phyloP scores from a whole-genome alignment of 768 basidiomycete genomes.

The Russula ochroleuca region DNA sequence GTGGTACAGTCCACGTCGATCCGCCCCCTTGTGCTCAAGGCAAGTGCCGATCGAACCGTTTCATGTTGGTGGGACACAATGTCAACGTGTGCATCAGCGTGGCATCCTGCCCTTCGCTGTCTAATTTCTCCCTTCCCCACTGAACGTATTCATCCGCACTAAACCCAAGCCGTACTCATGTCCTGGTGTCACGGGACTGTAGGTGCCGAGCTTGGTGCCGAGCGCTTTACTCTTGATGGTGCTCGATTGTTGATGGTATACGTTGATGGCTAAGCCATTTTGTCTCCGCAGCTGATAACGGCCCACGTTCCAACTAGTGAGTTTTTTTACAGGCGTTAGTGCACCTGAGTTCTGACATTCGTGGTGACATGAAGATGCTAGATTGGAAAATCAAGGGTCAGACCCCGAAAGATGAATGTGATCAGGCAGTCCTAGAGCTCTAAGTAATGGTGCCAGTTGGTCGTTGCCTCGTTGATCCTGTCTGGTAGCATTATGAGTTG shows the following conservation, averaged over 20 bases:
- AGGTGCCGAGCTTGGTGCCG: background rate
- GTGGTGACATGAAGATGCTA: background rate
- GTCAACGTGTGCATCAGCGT: constrained; percentile 8
- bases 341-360: background rate
- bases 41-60: constrained; percentile 1
- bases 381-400: background rate
- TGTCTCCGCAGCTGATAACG: background rate
- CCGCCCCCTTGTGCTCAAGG: background rate
- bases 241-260: background rate
- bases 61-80: background rate
- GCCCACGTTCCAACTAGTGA: background rate
- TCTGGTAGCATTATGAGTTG: background rate
- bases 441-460: background rate
- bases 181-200: background rate
- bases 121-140: background rate
- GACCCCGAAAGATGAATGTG: background rate
- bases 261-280: background rate
- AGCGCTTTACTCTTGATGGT: background rate
- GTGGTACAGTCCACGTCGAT: constrained; percentile 2
- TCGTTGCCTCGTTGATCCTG: constrained; percentile 1
- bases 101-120: constrained; percentile 9
- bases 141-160: background rate
- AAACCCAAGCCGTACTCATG: constrained; percentile 5
- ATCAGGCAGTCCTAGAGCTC: background rate
- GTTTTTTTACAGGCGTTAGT: background rate